Conservation (phyloP, 192 early-diverging fungal genomes). For the Spizellomyces punctatus region DNA sequence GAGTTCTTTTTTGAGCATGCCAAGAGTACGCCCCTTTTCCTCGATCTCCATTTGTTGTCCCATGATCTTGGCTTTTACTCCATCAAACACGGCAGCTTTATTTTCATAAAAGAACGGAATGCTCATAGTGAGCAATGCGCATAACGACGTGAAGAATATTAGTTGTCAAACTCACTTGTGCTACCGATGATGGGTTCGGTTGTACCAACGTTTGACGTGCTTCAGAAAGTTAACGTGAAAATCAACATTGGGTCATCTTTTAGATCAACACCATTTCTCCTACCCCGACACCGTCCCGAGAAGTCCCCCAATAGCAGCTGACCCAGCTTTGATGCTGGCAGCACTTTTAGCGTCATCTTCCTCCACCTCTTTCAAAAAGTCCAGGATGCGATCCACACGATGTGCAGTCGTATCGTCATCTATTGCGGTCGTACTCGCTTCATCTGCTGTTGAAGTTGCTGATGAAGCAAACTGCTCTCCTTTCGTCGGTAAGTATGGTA, state of each 20-base stretch:
- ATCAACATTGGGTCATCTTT: no score
- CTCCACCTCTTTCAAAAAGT: slow-evolving; percentile 52
- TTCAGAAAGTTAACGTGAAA: no score
- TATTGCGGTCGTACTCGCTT: background rate
- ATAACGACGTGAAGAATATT: no score
- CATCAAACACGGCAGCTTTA: slow-evolving; percentile 53
- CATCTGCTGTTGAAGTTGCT: no score
- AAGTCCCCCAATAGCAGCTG: background rate
- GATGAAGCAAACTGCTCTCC: no score
- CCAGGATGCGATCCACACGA: slow-evolving; percentile 52
- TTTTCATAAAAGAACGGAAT: background rate
- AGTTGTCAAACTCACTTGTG: no score
- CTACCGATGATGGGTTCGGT: no score
- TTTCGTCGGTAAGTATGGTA: no score
- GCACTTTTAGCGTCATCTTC: slow-evolving; percentile 32
- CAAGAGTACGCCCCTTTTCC: slow-evolving; percentile 44
- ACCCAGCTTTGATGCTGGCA: slow-evolving; percentile 6
- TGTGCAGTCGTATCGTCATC: slow-evolving; percentile 31
- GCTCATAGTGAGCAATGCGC: background rate
- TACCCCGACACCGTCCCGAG: no score
- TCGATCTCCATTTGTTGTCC: slow-evolving; percentile 59
- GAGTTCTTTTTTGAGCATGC: slow-evolving; percentile 48
- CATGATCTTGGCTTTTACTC: slow-evolving; percentile 58
- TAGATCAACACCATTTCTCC: no score
- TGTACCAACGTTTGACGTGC: no score